phyloP scores from a whole-genome alignment of 768 basidiomycete species.

The Suillus clintonianus region DNA sequence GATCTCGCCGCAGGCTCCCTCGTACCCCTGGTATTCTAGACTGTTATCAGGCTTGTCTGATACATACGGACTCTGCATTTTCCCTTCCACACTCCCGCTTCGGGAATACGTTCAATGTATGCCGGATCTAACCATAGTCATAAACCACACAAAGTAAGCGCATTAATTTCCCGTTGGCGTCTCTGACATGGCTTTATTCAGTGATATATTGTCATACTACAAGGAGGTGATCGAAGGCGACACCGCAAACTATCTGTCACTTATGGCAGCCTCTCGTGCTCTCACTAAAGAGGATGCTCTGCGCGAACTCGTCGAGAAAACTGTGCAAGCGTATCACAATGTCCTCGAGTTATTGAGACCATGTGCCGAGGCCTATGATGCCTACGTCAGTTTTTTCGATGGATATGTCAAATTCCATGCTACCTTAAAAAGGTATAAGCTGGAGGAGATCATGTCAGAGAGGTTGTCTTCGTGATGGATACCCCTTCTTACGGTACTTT shows the following conservation, averaged over 20 bases:
- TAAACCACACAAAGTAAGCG: constrained; percentile 40
- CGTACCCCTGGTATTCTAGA: constrained; percentile 28
- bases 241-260: constrained; percentile 32
- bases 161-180: not conserved
- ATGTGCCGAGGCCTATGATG: constrained; percentile 6
- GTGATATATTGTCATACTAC: constrained; percentile 33
- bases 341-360: constrained; percentile 18
- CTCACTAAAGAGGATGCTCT: constrained; percentile 28
- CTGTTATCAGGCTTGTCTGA: constrained; percentile 36
- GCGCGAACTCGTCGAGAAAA: constrained; percentile 21
- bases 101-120: constrained; percentile 38
- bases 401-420: constrained; percentile 22
- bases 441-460: constrained; percentile 11
- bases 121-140: constrained; percentile 36
- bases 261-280: constrained; percentile 22
- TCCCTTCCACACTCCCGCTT: constrained; percentile 33
- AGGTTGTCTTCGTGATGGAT: not conserved
- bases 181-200: constrained; percentile 10
- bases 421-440: constrained; percentile 15
- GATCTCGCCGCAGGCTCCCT: constrained; percentile 21
- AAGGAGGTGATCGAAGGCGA: constrained; percentile 39
- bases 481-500: not conserved
- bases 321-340: constrained; percentile 16
- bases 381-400: constrained; percentile 4
- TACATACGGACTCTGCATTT: constrained; percentile 38